Evolutionary conservation across 1,284 basidiomycete genomes (phyloP), one percentile per base, ranked within the genome.

Genomic region (Ustilago tritici): DNA sequence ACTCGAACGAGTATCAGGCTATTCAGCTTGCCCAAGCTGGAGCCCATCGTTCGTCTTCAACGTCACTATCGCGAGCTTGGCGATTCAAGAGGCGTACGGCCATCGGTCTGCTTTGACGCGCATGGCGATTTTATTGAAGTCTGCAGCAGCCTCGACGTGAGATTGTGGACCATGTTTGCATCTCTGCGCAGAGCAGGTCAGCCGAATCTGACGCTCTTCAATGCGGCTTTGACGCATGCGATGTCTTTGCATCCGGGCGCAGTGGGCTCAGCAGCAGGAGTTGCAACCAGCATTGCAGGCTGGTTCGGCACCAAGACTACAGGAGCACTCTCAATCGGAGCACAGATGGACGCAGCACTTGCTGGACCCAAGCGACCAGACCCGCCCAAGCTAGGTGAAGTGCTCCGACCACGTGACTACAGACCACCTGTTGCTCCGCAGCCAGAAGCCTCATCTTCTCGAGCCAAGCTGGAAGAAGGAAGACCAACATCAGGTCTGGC

Each of bases 91-190:
- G 70, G 70, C n/a, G 28, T n/a, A 19, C 46, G 54, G 5, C 61
- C 70, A 3, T 64, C 54, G 23, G 56, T 81, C 58, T 75, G 65
- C 12, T 63, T 84, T 40, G 82, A 79, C 53, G 19, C 57, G 12
- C 62, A 76, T 15, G 84, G 84, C 50, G 80, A 82, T 66, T 80
- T 84, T 57, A 47, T 84, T 47, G 83, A 85, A 69, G 62, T 81
- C 5, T 68, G 61, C 53, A 75, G 78, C 62, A 80, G 77, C 49
- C 70, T 82, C 7, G 83, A 85, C 61, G 76, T 82, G 43, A 76
- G 81, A 6, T 47, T 84, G 7, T 85, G 82, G 83, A 80, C 82
- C 11, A 67, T 73, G 34, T 80, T 84, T 63, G 82, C 70, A 1
- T 69, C 76, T 15, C 62, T 75, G 36, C 77, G 76, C 10, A 67